Percentiles rank a stretch among this genome's conserved stretches.
Evolutionary conservation across 1,139 yeast genomes (phyloP).

Genomic region (Saccharomyces hybrid): DNA sequence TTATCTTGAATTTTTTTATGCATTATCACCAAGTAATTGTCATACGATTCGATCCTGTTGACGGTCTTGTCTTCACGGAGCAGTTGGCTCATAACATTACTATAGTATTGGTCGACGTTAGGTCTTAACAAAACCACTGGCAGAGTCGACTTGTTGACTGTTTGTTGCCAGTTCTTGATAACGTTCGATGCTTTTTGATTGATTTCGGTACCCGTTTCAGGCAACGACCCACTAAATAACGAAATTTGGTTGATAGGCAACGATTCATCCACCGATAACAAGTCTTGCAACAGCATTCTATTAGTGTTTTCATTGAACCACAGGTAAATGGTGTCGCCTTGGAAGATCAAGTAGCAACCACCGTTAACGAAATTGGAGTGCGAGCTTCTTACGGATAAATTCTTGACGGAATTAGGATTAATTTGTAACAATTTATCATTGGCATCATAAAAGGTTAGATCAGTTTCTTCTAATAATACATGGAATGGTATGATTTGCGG

Average conservation of each 20-base stretch:
- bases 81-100: conserved; percentile 36
- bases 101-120: conserved; percentile 26
- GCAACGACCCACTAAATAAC: conserved; percentile 38
- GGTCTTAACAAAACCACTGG: conserved; percentile 29
- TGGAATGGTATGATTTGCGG: conserved; percentile 79
- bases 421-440: conserved; percentile 43
- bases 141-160: conserved; percentile 17
- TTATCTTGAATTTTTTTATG: conserved; percentile 54
- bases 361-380: conserved; percentile 36
- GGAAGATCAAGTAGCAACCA: conserved; percentile 72
- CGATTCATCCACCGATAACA: conserved; percentile 60
- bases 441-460: conserved; percentile 42
- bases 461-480: conserved; percentile 46
- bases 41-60: conserved; percentile 43
- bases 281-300: conserved; percentile 58
- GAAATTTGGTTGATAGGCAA: conserved; percentile 40
- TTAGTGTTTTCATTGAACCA: conserved; percentile 72
- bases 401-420: conserved; percentile 36
- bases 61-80: conserved; percentile 71
- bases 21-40: conserved; percentile 53
- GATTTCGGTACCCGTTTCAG: conserved; percentile 61
- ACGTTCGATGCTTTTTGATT: conserved; percentile 62
- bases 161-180: conserved; percentile 34
- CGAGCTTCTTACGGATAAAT: conserved; percentile 27
- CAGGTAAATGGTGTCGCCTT: conserved; percentile 54